Conservation (phyloP, 371 early-diverging fungal genomes). For the Fennellomyces sp. region DNA sequence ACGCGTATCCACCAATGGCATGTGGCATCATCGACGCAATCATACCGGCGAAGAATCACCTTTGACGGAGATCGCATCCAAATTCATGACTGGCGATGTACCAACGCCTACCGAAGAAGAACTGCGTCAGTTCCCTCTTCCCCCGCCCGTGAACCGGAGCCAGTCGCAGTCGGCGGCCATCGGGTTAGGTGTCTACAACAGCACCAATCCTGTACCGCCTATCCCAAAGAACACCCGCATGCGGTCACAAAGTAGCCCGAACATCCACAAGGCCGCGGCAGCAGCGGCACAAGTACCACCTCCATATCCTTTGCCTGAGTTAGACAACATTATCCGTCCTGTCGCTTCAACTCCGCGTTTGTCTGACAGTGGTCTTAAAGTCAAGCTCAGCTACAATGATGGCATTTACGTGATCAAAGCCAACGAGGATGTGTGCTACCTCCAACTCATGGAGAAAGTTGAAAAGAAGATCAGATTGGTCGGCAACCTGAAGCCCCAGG, state of each 20-base stretch:
- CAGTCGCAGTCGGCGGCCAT: slow-evolving; percentile 46
- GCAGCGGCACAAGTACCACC: slow-evolving; percentile 1
- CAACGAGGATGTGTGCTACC: slow-evolving; percentile 70
- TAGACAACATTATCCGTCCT: slow-evolving; percentile 22
- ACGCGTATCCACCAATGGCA: slow-evolving; percentile 24
- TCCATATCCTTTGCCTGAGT: background rate
- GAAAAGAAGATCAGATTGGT: slow-evolving; percentile 89
- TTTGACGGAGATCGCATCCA: slow-evolving; percentile 39
- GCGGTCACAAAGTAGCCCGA: slow-evolving; percentile 71
- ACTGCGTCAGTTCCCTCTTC: slow-evolving; percentile 16
- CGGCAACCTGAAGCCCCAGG: slow-evolving; percentile 53
- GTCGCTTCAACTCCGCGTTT: slow-evolving; percentile 33
- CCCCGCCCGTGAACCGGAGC: slow-evolving; percentile 38
- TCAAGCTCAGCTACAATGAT: slow-evolving; percentile 85
- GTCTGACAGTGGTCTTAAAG: slow-evolving; percentile 55
- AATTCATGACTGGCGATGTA: slow-evolving; percentile 37
- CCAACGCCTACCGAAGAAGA: slow-evolving; percentile 19
- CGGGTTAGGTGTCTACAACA: slow-evolving; percentile 13
- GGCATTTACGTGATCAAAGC: slow-evolving; percentile 88
- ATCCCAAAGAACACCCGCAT: slow-evolving; percentile 38
- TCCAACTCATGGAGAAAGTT: slow-evolving; percentile 78
- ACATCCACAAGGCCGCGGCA: slow-evolving; percentile 49
- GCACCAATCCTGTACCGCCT: slow-evolving; percentile 15
- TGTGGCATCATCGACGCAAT: background rate
- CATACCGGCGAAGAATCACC: slow-evolving; percentile 36